Percentiles rank a stretch among this genome's conserved stretches.
These are phyloP conservation scores for Aspergillus ustus DNA, from an alignment of 2,329 filamentous ascomycete species.

Conservation along the genomic window DNA sequence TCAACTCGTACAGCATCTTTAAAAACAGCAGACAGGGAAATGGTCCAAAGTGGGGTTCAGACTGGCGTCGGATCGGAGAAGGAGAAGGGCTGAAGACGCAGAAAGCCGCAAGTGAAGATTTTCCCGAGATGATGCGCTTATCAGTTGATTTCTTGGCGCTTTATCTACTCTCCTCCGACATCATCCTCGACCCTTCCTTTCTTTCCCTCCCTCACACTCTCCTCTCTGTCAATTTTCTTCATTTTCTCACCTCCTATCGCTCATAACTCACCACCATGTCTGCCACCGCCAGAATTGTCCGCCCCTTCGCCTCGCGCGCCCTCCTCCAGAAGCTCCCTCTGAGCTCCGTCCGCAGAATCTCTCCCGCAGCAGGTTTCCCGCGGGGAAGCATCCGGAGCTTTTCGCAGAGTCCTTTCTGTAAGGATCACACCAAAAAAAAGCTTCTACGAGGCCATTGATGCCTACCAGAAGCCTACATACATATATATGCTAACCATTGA, in stretches of 20 bases:
- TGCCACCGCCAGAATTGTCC: slow-evolving; percentile 40
- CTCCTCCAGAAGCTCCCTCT: slow-evolving; percentile 43
- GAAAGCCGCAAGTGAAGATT: slow-evolving; percentile 22
- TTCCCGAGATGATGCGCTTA: slow-evolving; percentile 28
- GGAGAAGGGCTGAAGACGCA: slow-evolving; percentile 3
- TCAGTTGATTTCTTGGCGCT: slow-evolving; percentile 32
- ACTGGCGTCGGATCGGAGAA: slow-evolving; percentile 26
- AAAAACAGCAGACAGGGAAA: slow-evolving; percentile 10
- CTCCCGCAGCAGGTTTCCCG: slow-evolving; percentile 45
- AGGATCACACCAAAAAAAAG: slow-evolving; percentile 19
- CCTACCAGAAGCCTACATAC: background rate
- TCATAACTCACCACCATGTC: slow-evolving; percentile 37
- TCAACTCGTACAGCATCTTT: slow-evolving; percentile 93
- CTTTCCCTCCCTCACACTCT: slow-evolving; percentile 13
- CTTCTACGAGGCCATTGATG: slow-evolving; percentile 13
- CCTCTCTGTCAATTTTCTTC: slow-evolving; percentile 22
- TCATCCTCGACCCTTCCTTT: slow-evolving; percentile 17
- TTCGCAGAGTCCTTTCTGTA: slow-evolving; percentile 48
- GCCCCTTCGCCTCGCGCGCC: slow-evolving; percentile 42
- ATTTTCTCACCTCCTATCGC: slow-evolving; percentile 13
- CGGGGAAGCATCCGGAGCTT: slow-evolving; percentile 48
- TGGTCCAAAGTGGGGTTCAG: slow-evolving; percentile 18
- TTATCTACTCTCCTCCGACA: slow-evolving; percentile 20
- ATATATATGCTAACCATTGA: slow-evolving; percentile 29
- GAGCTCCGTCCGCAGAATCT: slow-evolving; percentile 34